These are phyloP conservation scores for Setaria italica DNA, from an alignment of 202 grass and related monocot species.

Conservation along the genomic window DNA sequence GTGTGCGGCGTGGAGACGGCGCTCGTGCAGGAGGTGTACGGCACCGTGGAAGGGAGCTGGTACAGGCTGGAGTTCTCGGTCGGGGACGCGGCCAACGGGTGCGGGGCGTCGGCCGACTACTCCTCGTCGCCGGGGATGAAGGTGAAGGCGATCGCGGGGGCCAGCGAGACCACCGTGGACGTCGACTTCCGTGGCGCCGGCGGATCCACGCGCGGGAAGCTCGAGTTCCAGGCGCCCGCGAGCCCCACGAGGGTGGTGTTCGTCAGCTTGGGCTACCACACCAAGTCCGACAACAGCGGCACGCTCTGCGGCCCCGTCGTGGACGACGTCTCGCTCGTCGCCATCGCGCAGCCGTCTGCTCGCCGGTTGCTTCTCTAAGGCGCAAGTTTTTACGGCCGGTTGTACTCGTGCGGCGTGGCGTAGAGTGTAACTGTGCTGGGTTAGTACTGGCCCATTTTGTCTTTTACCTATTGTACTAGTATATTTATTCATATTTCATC, in stretches of 20 bases:
- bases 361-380: neutral
- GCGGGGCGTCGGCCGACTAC: conserved; percentile 39
- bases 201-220: conserved; percentile 54
- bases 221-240: conserved; percentile 58
- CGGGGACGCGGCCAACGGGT: conserved; percentile 67
- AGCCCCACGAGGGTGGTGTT: conserved; percentile 62
- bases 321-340: conserved; percentile 65
- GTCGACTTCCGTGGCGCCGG: conserved; percentile 59
- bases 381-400: neutral
- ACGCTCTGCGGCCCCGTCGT: conserved; percentile 80
- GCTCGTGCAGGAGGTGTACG: conserved; percentile 59
- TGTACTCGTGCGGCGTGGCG: neutral
- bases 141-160: conserved; percentile 67
- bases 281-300: conserved; percentile 61
- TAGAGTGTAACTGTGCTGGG: conserved; percentile 10
- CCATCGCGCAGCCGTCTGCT: conserved; percentile 30
- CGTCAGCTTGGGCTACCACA: conserved; percentile 63
- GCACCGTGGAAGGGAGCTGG: conserved; percentile 50
- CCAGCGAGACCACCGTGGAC: conserved; percentile 28
- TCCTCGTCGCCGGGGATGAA: neutral
- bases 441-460: neutral
- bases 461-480: neutral
- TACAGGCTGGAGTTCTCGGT: conserved; percentile 66
- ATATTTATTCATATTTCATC: neutral
- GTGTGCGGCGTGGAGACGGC: conserved; percentile 67